Conservation (phyloP, 805 yeast genomes). For the Cyberlindnera mrakii region DNA sequence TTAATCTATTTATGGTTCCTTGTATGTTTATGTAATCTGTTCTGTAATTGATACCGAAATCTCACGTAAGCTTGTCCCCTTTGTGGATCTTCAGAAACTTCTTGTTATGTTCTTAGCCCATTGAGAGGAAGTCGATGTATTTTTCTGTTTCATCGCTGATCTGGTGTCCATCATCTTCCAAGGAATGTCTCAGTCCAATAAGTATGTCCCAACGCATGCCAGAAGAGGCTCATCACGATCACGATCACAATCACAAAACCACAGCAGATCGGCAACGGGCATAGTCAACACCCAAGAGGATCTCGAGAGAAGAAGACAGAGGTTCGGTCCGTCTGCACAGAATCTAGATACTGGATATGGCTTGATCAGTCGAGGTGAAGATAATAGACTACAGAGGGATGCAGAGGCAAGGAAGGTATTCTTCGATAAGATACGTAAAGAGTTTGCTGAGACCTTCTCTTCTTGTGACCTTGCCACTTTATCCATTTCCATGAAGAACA, state of each 20-base stretch:
- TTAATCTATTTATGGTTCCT: background rate
- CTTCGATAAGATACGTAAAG: conserved; percentile 31
- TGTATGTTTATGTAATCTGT: no score
- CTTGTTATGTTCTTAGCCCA: no score
- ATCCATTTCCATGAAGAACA: background rate
- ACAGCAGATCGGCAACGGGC: no score
- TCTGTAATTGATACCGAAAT: no score
- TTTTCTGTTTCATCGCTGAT: no score
- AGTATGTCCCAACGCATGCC: background rate
- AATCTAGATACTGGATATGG: conserved; percentile 36
- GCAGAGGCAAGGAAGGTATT: conserved; percentile 34
- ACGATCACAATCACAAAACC: no score
- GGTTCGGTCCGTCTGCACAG: conserved; percentile 27
- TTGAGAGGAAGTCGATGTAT: no score
- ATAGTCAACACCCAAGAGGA: conserved; percentile 4
- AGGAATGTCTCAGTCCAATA: no score
- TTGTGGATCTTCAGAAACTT: no score
- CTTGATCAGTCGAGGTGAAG: conserved; percentile 56
- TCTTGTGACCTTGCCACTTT: background rate
- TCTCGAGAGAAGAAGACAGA: conserved; percentile 25
- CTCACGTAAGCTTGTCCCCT: no score
- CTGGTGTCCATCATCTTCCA: no score
- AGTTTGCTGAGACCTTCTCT: conserved; percentile 5
- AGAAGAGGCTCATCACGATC: background rate
- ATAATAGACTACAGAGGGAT: conserved; percentile 39